Percentiles rank a stretch among this genome's conserved stretches.
Evolutionary conservation across 305 asterid genomes (phyloP).

Genomic region (Fraxinus latifolia): DNA sequence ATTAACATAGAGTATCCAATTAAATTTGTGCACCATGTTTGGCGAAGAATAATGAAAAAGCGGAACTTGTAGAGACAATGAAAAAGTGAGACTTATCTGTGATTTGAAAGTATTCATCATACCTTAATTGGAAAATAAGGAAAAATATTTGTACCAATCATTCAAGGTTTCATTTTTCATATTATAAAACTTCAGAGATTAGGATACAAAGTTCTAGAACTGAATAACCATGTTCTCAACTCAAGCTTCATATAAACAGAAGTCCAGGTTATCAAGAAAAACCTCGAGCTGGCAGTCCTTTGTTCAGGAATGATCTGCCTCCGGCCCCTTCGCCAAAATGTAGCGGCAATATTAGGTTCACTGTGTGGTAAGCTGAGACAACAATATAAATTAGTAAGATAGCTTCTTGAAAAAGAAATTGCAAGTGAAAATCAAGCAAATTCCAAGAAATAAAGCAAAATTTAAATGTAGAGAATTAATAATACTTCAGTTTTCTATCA

Average conservation of each 20-base stretch:
- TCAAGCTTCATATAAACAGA: slow-evolving; percentile 24
- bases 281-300: slow-evolving; percentile 99
- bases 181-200: slow-evolving; percentile 11
- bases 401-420: slow-evolving; percentile 4
- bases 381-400: slow-evolving; percentile 27
- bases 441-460: not conserved
- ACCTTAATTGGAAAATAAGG: slow-evolving; percentile 20
- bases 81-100: slow-evolving; percentile 7
- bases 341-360: slow-evolving; percentile 82
- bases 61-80: not conserved
- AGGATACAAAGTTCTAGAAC: slow-evolving; percentile 9
- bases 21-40: not conserved
- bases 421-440: not conserved
- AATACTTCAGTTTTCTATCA: slow-evolving; percentile 72
- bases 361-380: slow-evolving; percentile 74
- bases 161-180: not conserved
- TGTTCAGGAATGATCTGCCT: slow-evolving; percentile 81
- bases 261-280: slow-evolving; percentile 23
- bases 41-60: slow-evolving; percentile 4
- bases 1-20: not conserved
- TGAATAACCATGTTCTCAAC: slow-evolving; percentile 4
- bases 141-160: slow-evolving; percentile 1
- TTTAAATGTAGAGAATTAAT: slow-evolving; percentile 13
- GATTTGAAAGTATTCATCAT: not conserved
- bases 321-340: slow-evolving; percentile 94